Evolutionary conservation across 2,329 filamentous ascomycete species (phyloP), one percentile per base, ranked within the genome.

Genomic region (Colletotrichum salicis): DNA sequence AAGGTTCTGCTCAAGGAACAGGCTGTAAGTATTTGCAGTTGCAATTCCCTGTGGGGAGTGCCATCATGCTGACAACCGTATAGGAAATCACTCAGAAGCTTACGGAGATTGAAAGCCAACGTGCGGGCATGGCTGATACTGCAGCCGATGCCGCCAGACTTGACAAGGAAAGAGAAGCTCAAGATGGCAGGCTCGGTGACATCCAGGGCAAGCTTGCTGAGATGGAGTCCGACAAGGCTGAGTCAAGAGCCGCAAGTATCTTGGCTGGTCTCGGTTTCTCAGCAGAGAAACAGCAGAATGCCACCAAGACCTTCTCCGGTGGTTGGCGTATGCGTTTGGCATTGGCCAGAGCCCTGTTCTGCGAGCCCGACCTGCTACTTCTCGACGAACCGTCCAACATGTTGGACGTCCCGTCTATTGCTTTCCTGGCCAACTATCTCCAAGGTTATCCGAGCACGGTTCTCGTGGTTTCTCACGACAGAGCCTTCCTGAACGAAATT

Each of bases 331-430:
- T 99, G 96, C 93, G 96, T 86, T 86, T 99, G 78, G 96, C 96
- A 15, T 88, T 99, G 74, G 96, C 96, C 13, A 89, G 96, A 88
- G 96, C 96, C 15, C 89, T 99, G 45, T 99, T 99, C 87, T 99
- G 96, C 85, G 96, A 99, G 82, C 96, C 96, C 55, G 96, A 99
- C 84, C 87, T 99, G 64, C 85, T 99, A 71, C 89, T 99, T 81
- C 94, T 99, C 77, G 96, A 99, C 86, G 96, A 99, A 91, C 96
- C 96, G 85, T 98, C 96, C 67, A 98, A 98, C 91, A 98, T 98
- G 96, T 95, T 99, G 94, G 96, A 98, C 84, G 96, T 99, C 70
- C 96, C 96, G n/a, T 98, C 96, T 29, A 98, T 99, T 80, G 97
- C 96, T 68, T 99, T 98, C 90, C 89, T 99, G 81, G 93, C 96